Base-by-base conservation (phyloP, 202 grass and related monocot genomes). In the Schoenoplectus tabernaemontani region DNA sequence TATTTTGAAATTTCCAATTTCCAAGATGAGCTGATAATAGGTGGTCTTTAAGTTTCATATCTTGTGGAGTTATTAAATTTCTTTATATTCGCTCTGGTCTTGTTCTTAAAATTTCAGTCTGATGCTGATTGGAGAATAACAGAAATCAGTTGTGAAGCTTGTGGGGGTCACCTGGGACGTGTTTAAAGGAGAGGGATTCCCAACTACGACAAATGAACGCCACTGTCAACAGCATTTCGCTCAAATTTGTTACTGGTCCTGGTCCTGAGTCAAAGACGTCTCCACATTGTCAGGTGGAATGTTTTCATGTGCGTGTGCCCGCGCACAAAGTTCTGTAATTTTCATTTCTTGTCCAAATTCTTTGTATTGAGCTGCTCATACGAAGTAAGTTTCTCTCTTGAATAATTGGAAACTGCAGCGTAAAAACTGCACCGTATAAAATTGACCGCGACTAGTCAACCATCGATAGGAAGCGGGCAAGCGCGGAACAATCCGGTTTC, bases 111-210 rank as follows among this genome's bases (percentile, higher is more conserved):
- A 77, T 76, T 82, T 42, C 85, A 97, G 95, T 44, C 86, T 42
- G 91, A 98, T 86, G 82, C 89, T 61, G 95, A 98, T 77, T 91
- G 91, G 57, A 92, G 86, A 63, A 86, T 89, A 83, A 61, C 4
- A 50, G 91, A 98, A 86, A 92, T 98, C 76, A 98, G 88, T 28
- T 95, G 95, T 79, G 83, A 84, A 41, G 88, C 91, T 11, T 95
- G 95, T 62, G 91, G 78, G 26, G 95, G 95, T 17, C 95, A 95
- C 66, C 59, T 98, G 50, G 95, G 95, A 17, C 95, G 81, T 91
- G 57, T 98, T 94, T 81, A 94, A 94, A 87, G 89, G 91, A 17
- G 95, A 97, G 81, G 91, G 95, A 2, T 97, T 92, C 82, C 89
- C 86, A 9, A 94, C 89, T 1, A 91, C 91, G 0, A 94, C 89